Base-by-base conservation (phyloP, 305 asterid species). In the Fraxinus velutina region DNA sequence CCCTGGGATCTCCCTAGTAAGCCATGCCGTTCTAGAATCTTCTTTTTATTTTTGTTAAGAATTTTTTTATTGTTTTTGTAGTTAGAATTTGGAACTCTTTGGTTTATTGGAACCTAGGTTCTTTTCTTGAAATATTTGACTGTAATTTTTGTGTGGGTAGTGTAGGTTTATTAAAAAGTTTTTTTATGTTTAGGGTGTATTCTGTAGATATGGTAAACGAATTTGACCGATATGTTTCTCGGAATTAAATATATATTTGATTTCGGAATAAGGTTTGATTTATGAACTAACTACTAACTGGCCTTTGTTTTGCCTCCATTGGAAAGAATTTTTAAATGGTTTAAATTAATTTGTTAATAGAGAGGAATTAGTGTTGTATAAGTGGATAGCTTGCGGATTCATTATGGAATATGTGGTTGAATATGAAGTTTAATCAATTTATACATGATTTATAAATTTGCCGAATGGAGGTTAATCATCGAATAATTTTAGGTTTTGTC, bases 1-100 rank as follows among this genome's bases (percentile, higher is more conserved):
- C 99, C 99, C 6, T 96, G 98, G 99, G 98, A 96, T 82, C 97
- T 96, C n/a, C 98, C 97, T 55, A 90, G 99, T 96, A 84, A 17
- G 87, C 12, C 3, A 75, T 62, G 72, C 33, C 1, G 33, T 80
- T n/a, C 13, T 15, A 70, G 42, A 70, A 70, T 70, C 42, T 5
- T 70, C 42, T 70, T 0, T 21, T 47, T 13, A 0, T 76, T n/a
- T 27, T 44, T 10, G 13, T 76, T 10, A 2, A 72, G 4, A 75
- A 42, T 2, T 73, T 29, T 9, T 73, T 12, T 33, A 60, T 32
- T 32, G 36, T 42, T 32, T 4, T 62, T 72, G 32, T 60, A 13
- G 27, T 34, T 24, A 5, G 13, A 30, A 32, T 44, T 32, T 32
- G 76, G 44, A 30, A 33, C 75, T 30, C 19, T 30, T 70, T 71